phyloP scores from a whole-genome alignment of 352 stramenopile genomes.

The Plasmopara muralis region DNA sequence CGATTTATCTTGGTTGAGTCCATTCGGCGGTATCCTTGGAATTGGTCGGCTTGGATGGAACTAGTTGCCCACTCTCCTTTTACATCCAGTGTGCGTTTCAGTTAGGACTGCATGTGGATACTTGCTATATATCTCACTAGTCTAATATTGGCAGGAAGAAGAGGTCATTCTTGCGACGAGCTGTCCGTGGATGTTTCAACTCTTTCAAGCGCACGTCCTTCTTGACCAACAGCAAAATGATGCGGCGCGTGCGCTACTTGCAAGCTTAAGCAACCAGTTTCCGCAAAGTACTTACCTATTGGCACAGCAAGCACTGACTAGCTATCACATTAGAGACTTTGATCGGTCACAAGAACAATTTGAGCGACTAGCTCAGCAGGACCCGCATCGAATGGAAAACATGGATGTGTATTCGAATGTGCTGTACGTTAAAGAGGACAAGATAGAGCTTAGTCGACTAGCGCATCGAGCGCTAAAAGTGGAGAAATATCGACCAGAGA shows the following conservation, averaged over 20 bases:
- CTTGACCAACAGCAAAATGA: constrained; percentile 78
- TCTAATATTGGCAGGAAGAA: constrained; percentile 36
- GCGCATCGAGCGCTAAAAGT: constrained; percentile 88
- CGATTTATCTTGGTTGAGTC: constrained; percentile 65
- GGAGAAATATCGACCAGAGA: constrained; percentile 97
- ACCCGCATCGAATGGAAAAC: constrained; percentile 71
- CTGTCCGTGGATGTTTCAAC: constrained; percentile 74
- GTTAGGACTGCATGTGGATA: background rate
- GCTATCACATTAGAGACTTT: constrained; percentile 82
- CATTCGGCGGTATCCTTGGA: constrained; percentile 75
- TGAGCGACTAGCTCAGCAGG: constrained; percentile 44
- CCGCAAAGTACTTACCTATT: constrained; percentile 68
- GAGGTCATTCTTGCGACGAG: constrained; percentile 39
- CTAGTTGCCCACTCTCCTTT: constrained; percentile 70
- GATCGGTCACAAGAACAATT: constrained; percentile 74
- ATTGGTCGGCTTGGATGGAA: constrained; percentile 98
- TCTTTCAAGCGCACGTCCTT: constrained; percentile 77
- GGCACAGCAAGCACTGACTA: constrained; percentile 66
- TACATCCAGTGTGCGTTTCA: constrained; percentile 31
- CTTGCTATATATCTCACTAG: constrained; percentile 7
- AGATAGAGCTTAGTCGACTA: constrained; percentile 80
- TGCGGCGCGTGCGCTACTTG: constrained; percentile 46
- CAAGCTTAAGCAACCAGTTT: constrained; percentile 44
- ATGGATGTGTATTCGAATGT: constrained; percentile 87
- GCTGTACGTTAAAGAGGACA: constrained; percentile 83